Conservation (phyloP, 2,329 filamentous ascomycete species). For the Zopfia rhizophila region DNA sequence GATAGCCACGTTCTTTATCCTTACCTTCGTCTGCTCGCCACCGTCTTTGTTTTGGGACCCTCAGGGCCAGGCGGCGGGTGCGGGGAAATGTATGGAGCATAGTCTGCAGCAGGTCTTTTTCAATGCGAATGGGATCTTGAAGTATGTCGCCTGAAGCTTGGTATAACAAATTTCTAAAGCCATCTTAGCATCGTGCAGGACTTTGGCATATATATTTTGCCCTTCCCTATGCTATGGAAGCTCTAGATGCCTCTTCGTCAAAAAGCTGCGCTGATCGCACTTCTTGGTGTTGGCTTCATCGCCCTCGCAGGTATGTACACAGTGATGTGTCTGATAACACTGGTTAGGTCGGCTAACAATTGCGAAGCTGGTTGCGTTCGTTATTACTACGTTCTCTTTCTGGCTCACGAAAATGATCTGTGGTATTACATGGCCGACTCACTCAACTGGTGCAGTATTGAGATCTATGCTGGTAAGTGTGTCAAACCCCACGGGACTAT, state of each 20-base stretch:
- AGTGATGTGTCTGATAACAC: too few species aligned
- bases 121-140: slow-evolving; percentile 15
- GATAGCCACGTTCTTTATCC: slow-evolving; percentile 14
- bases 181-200: slow-evolving; percentile 14
- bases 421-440: slow-evolving; percentile 18
- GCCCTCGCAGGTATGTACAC: slow-evolving; percentile 12
- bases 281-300: slow-evolving; percentile 15
- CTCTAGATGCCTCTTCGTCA: slow-evolving; percentile 13
- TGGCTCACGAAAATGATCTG: slow-evolving; percentile 14
- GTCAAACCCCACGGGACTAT: neutral
- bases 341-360: neutral
- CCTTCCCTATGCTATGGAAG: slow-evolving; percentile 11
- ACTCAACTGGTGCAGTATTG: slow-evolving; percentile 19
- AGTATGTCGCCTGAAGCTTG: slow-evolving; percentile 5
- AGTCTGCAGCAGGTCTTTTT: slow-evolving; percentile 14
- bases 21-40: slow-evolving; percentile 14
- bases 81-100: slow-evolving; percentile 15
- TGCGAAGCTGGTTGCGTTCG: slow-evolving; percentile 17
- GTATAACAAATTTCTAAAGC: neutral
- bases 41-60: slow-evolving; percentile 16
- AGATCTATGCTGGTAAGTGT: slow-evolving; percentile 17
- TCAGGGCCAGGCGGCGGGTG: neutral
- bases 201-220: slow-evolving; percentile 7
- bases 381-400: slow-evolving; percentile 17
- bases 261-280: slow-evolving; percentile 6